A percentile compares a stretch with the other conserved stretches of the same genome.
These are phyloP conservation scores for Cladobotryum mycophilum DNA, from an alignment of 2,329 filamentous ascomycete species.

Conservation along the genomic window DNA sequence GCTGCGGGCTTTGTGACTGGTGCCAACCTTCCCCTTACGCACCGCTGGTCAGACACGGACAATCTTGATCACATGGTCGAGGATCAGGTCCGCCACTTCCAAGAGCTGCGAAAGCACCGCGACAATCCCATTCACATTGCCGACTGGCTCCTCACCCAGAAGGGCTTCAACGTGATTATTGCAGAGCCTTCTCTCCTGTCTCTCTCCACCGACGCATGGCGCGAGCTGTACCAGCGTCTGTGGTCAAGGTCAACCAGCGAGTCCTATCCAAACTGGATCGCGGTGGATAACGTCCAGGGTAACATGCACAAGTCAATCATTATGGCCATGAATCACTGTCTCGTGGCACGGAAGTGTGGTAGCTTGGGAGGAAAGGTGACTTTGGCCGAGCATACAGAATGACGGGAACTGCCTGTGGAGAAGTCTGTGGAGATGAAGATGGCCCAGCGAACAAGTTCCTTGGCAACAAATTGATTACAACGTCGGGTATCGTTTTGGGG, in stretches of 20 bases:
- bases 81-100: conserved; percentile 19
- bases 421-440: too few relatives aligned
- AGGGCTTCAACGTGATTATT: conserved; percentile 2
- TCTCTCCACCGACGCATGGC: conserved; percentile 16
- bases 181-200: conserved; percentile 8
- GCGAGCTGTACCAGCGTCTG: conserved; percentile 16
- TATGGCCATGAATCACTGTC: conserved; percentile 26
- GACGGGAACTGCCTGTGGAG: too few relatives aligned
- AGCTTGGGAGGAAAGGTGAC: conserved; percentile 16
- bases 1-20: conserved; percentile 22
- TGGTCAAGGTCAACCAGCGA: conserved; percentile 19
- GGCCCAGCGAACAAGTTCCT: too few relatives aligned
- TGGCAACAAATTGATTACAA: too few relatives aligned
- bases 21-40: conserved; percentile 19
- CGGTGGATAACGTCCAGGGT: conserved; percentile 22
- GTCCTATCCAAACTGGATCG: conserved; percentile 29
- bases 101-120: conserved; percentile 9
- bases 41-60: conserved; percentile 20
- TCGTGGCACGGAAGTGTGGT: conserved; percentile 22
- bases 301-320: conserved; percentile 19
- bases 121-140: conserved; percentile 15
- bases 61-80: conserved; percentile 7
- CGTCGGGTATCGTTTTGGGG: too few relatives aligned
- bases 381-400: too few relatives aligned
- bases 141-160: conserved; percentile 23